phyloP scores from a whole-genome alignment of 164 flowering plant genomes.

The Berberis vulgaris region DNA sequence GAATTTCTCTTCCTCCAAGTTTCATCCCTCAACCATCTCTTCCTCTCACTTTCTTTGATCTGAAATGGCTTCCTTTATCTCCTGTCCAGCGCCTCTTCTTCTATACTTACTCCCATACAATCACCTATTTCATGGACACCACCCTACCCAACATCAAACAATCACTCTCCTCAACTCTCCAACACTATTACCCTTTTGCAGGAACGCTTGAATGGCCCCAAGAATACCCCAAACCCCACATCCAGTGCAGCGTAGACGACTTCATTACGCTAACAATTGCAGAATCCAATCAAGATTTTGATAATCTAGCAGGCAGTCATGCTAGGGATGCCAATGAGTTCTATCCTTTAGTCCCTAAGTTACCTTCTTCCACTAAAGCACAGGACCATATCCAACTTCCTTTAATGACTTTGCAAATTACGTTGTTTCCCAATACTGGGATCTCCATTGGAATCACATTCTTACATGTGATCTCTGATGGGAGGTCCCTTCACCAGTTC shows the following conservation, averaged over 20 bases:
- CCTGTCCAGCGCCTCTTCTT: background rate
- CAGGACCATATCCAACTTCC: background rate
- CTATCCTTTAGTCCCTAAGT: conserved; percentile 9
- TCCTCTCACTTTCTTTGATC: background rate
- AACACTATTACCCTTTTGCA: background rate
- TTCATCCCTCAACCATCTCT: background rate
- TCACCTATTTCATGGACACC: background rate
- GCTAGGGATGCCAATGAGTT: background rate
- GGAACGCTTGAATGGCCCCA: too few relatives aligned
- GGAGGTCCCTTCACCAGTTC: conserved; percentile 4
- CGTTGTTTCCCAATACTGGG: conserved; percentile 17
- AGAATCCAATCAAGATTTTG: background rate
- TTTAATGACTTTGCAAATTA: conserved; percentile 11
- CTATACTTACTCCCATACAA: background rate
- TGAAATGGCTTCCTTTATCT: background rate
- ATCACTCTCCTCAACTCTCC: background rate
- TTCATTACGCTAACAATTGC: background rate
- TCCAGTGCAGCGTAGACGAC: background rate
- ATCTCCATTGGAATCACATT: conserved; percentile 11
- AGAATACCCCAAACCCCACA: too few relatives aligned
- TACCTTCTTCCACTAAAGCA: background rate
- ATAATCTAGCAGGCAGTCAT: background rate
- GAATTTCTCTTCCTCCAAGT: background rate
- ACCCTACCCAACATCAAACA: background rate
- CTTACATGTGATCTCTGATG: conserved; percentile 7